Base-by-base conservation (phyloP, 176 grass and related monocot species). In the Echinochloa phyllopogon region DNA sequence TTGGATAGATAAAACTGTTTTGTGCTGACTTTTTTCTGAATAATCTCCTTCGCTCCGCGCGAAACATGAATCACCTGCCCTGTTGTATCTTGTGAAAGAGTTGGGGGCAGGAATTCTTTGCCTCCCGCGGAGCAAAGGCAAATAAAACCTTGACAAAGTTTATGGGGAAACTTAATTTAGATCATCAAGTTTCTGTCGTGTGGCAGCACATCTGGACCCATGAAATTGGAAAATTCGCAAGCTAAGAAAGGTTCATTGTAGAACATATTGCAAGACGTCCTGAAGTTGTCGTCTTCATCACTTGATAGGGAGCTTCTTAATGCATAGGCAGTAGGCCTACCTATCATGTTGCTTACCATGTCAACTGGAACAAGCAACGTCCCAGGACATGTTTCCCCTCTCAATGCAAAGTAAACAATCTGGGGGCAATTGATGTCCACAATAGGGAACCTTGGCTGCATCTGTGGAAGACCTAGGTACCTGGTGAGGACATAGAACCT, bases 1-100 rank as follows among this genome's bases (percentile, higher is more conserved):
- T 65, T 69, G 59, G 41, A 77, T 49, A 57, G 63, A 50, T 69
- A 27, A 68, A 41, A 27, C 16, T 44, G 73, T 65, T 20, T 65
- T 59, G 72, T 73, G 83, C 62, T 65, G 23, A 56, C 74, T 57
- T 65, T n/a, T n/a, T n/a, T n/a, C 70, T 72, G 47, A 66, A 67
- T 66, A 57, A 59, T 74, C 9, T 14, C 45, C 7, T 25, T 72
- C 13, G 27, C 5, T 6, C 69, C 41, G 48, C 1, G 24, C 11
- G 9, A 70, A 61, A 52, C 10, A 20, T 42, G 77, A 23, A 57
- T 10, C 71, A 55, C 58, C 14, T 56, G 15, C 16, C 33, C n/a
- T 67, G 23, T 18, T 58, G 37, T 48, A 52, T 38, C 6, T 76
- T 61, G 10, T 50, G 49, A 52, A 58, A 69, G 27, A n/a, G 72